Evolutionary conservation across 2,329 filamentous ascomycete species (phyloP), one percentile per base, ranked within the genome.

Genomic region (Paradendryphiella salina): DNA sequence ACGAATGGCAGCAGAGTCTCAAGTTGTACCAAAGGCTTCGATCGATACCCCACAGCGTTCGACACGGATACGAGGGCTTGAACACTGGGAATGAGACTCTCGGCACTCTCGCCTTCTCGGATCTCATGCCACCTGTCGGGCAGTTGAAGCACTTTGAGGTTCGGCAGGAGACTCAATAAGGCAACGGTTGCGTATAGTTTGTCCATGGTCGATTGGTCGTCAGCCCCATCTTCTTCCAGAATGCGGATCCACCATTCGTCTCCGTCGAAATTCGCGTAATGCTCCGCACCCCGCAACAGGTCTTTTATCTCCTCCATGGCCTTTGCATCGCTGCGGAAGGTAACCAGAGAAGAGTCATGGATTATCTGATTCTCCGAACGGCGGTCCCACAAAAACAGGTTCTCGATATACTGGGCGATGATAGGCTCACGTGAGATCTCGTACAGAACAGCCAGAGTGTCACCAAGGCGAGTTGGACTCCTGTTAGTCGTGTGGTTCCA

Each of bases 1-100:
- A 62, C 63, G 37, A 69, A 72, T 1, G 70, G 70, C 13, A 71
- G 39, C 1, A 72, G 51, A 3, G 61, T 66, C 28, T 67, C 53
- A 14, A 72, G 47, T 11, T 60, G 55, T 5, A 54, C 52, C 26
- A 72, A 43, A 8, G 68, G 59, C 29, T 45, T 53, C 32, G 42
- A 42, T 5, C 38, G 42, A 29, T 46, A 35, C 6, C 40, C 54
- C 5, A 32, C 20, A 3, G 32, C 28, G 26, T 67, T 66, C 10
- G 57, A 67, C 32, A 59, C 57, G 28, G 50, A 32, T 1, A 61
- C 51, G 5, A 64, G 46, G 2, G 50, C 40, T 4, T 61, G 54
- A 10, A 69, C 48, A 8, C 45, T 44, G 3, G 60, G 57, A 3
- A 65, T 61, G 8, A 67, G 46, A 20, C 47, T 48, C 21, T 59